A percentile compares a stretch with the other conserved stretches of the same genome.
phyloP scores from a whole-genome alignment of 2,329 filamentous ascomycete species.

The Sarocladium kiliense region DNA sequence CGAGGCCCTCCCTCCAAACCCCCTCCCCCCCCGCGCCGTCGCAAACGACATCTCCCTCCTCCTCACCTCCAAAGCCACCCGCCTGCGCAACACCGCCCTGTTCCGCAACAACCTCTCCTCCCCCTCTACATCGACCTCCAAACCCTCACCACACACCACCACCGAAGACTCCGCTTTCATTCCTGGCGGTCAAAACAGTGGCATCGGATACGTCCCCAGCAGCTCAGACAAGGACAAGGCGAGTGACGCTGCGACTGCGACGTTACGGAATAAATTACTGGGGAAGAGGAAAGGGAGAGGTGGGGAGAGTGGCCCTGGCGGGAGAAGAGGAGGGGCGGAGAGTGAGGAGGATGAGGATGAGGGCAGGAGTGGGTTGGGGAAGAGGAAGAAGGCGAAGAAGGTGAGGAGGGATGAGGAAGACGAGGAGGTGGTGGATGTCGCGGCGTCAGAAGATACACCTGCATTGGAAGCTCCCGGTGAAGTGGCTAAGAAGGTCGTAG shows the following conservation, averaged over 20 bases:
- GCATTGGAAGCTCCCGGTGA: background rate
- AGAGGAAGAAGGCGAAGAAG: conserved; percentile 26
- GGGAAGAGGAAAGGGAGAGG: conserved; percentile 23
- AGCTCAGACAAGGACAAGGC: conserved; percentile 14
- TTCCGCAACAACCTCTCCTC: conserved; percentile 13
- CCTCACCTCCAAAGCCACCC: conserved; percentile 27
- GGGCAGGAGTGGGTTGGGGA: conserved; percentile 32
- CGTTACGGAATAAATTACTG: conserved; percentile 25
- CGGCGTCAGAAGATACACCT: background rate
- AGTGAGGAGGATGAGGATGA: conserved; percentile 22
- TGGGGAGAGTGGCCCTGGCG: conserved; percentile 27
- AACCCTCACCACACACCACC: conserved; percentile 15
- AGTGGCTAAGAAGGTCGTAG: conserved; percentile 1
- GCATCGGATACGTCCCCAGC: conserved; percentile 33
- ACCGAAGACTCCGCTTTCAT: conserved; percentile 5
- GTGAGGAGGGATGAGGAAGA: conserved; percentile 13
- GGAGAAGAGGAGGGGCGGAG: conserved; percentile 23
- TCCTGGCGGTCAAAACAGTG: conserved; percentile 26
- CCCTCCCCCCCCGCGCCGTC: conserved; percentile 30
- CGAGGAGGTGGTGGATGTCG: background rate
- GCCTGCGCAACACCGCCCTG: conserved; percentile 26
- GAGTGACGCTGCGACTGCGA: conserved; percentile 14
- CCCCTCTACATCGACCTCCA: conserved; percentile 10
- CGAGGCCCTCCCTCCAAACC: conserved; percentile 15
- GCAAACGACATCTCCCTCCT: conserved; percentile 38